Base-by-base conservation (phyloP, 2,329 filamentous ascomycete species). In the Berkeleyomyces basicola region DNA sequence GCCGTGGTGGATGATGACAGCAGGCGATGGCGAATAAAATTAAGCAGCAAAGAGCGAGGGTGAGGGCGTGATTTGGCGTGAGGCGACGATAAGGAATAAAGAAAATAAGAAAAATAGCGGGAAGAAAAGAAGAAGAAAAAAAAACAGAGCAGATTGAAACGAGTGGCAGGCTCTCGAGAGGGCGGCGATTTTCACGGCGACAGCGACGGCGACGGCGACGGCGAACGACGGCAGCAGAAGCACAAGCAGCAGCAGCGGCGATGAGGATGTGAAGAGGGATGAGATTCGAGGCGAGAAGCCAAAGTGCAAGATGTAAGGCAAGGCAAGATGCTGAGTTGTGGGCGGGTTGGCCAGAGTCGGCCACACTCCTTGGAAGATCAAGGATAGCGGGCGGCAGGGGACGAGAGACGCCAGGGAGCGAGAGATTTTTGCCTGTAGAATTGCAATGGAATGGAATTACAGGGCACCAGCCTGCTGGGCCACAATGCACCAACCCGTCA, bases 91-190 rank as follows among this genome's bases (percentile, higher is more conserved):
- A n/a, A 49, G 23, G 46, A 40, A 49, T 31, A 46, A 23, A 46
- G 37, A 59, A 43, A 55, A 39, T 23, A 39, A 57, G 58, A 47
- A 53, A 58, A 37, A 58, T 33, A 62, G 44, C 16, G 40, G 31
- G 36, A n/a, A 47, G 16, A 47, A 44, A 53, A 46, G 31, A 44
- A 44, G 16, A 57, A 39, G 36, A 46, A 40, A 62, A 16, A 49
- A 49, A 43, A 46, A 53, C 53, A 46, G 9, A 64, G 44, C 16
- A 39, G 55, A 55, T 40, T 9, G 36, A 64, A 46, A 51, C 14
- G 62, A 60, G 51, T 43, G 46, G 55, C 44, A 40, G 65, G 85
- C 42, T 47, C 42, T 60, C 42, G 31, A 9, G 9, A 44, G n/a
- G 42, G n/a, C 5, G 42, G 9, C 42, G 42, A 44, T 23, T 23